Conservation (phyloP, 225 moss, liverwort and hornwort genomes). For the Polytrichum commune region DNA sequence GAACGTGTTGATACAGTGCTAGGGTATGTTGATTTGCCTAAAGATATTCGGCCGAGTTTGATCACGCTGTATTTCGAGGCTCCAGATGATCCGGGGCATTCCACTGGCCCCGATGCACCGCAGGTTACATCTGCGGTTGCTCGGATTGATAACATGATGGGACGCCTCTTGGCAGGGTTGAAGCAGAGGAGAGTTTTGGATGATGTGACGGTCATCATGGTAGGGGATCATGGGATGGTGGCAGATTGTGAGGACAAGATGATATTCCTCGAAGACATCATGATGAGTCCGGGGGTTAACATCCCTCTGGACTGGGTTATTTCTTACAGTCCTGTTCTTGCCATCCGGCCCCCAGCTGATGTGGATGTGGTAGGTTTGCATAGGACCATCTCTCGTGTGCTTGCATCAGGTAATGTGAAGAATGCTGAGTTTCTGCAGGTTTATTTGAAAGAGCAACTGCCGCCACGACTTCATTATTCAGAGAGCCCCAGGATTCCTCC, state of each 20-base stretch:
- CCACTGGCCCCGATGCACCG: constrained; percentile 76
- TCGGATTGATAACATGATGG: constrained; percentile 69
- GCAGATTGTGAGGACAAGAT: constrained; percentile 60
- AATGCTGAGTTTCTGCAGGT: constrained; percentile 70
- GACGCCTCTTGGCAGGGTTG: constrained; percentile 70
- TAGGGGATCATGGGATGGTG: constrained; percentile 96
- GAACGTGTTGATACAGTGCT: constrained; percentile 80
- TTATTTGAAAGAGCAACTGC: constrained; percentile 89
- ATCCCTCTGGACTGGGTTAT: constrained; percentile 66
- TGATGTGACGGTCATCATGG: constrained; percentile 76
- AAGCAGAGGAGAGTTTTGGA: constrained; percentile 47
- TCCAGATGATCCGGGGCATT: constrained; percentile 75
- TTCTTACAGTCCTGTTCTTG: constrained; percentile 61
- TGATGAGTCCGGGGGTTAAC: constrained; percentile 28
- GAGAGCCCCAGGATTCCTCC: constrained; percentile 70
- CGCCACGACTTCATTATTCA: constrained; percentile 65
- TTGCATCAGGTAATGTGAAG: constrained; percentile 58
- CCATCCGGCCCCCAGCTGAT: constrained; percentile 60
- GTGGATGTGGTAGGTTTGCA: constrained; percentile 58
- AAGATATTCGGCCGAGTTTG: constrained; percentile 49
- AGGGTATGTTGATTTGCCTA: constrained; percentile 69
- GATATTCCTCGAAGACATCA: constrained; percentile 75
- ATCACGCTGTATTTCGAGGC: constrained; percentile 87
- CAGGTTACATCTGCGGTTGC: constrained; percentile 67
- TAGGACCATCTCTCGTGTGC: constrained; percentile 46